Conservation (phyloP, 805 yeast genomes). For the Priceomyces fermenticarens region DNA sequence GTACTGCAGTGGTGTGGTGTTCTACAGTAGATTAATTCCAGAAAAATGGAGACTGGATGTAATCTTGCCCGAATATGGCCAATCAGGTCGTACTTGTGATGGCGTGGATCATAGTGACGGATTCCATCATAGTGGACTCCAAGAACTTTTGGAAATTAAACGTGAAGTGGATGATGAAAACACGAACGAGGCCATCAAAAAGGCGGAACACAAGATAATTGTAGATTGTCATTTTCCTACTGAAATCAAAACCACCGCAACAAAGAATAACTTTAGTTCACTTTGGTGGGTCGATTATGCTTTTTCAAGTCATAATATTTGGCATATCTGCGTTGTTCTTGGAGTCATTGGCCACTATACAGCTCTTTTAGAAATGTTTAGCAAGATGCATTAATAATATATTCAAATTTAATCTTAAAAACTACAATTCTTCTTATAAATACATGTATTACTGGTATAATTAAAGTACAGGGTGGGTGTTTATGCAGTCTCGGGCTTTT, state of each 20-base stretch:
- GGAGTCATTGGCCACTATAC: slow-evolving; percentile 90
- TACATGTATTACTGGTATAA: background rate
- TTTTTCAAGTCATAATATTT: slow-evolving; percentile 79
- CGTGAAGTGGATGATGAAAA: slow-evolving; percentile 21
- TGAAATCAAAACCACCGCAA: slow-evolving; percentile 30
- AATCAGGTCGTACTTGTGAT: slow-evolving; percentile 20
- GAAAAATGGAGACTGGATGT: slow-evolving; percentile 83
- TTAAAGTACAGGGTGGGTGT: background rate
- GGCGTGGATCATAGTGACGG: slow-evolving; percentile 31
- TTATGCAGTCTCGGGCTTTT: slow-evolving; percentile 1
- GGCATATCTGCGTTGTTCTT: slow-evolving; percentile 89
- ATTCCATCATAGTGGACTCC: slow-evolving; percentile 36
- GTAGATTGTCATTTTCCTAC: slow-evolving; percentile 37
- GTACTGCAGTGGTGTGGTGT: slow-evolving; percentile 79
- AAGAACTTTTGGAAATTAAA: slow-evolving; percentile 32
- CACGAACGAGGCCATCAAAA: slow-evolving; percentile 9
- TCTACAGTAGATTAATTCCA: slow-evolving; percentile 85
- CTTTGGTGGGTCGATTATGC: slow-evolving; percentile 84
- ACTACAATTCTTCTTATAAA: background rate
- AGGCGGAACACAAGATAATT: slow-evolving; percentile 24
- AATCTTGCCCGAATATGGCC: slow-evolving; percentile 43
- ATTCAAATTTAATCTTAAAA: too few species aligned
- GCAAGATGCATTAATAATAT: slow-evolving; percentile 19
- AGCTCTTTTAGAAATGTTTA: slow-evolving; percentile 72
- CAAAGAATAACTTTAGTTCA: slow-evolving; percentile 43